A percentile compares a stretch with the other conserved stretches of the same genome.
Evolutionary conservation across 768 basidiomycete genomes (phyloP).

Genomic region (Calocybe indica): DNA sequence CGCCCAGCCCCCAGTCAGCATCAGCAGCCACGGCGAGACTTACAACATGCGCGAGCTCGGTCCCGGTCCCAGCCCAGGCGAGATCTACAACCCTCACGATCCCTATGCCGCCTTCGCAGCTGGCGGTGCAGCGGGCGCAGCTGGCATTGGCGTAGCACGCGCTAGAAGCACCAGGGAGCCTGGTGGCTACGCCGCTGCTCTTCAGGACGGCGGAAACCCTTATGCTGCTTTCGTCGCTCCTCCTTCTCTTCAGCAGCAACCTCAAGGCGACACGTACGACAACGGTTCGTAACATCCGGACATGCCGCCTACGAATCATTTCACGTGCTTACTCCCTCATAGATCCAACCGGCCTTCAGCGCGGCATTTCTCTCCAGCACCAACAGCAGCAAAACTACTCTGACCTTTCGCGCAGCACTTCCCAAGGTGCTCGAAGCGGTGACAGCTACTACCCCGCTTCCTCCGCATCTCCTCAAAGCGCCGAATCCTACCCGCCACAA

Average conservation of each 20-base stretch:
- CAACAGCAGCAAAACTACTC: constrained; percentile 6
- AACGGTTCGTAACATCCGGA: constrained; percentile 15
- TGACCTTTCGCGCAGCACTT: not conserved
- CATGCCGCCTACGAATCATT: constrained; percentile 13
- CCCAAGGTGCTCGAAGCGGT: not conserved
- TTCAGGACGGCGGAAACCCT: constrained; percentile 31
- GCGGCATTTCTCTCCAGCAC: constrained; percentile 15
- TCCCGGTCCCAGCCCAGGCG: constrained; percentile 24
- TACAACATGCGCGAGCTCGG: constrained; percentile 40
- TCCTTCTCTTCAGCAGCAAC: constrained; percentile 4
- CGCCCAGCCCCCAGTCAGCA: constrained; percentile 37
- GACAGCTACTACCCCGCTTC: not conserved
- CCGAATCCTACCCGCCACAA: too few relatives aligned
- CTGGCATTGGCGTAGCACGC: constrained; percentile 38
- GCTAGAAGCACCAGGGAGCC: constrained; percentile 28
- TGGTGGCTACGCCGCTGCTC: constrained; percentile 23
- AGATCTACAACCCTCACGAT: constrained; percentile 25
- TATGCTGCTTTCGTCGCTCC: constrained; percentile 34
- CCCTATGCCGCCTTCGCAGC: constrained; percentile 16
- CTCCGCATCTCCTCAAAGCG: not conserved
- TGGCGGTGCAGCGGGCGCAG: constrained; percentile 24
- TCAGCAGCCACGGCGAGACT: constrained; percentile 21
- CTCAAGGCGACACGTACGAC: constrained; percentile 16
- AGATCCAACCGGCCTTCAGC: constrained; percentile 4
- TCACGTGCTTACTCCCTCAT: not conserved